Evolutionary conservation across 768 basidiomycete genomes (phyloP), one percentile per base, ranked within the genome.

Genomic region (Calocybe cyanea): DNA sequence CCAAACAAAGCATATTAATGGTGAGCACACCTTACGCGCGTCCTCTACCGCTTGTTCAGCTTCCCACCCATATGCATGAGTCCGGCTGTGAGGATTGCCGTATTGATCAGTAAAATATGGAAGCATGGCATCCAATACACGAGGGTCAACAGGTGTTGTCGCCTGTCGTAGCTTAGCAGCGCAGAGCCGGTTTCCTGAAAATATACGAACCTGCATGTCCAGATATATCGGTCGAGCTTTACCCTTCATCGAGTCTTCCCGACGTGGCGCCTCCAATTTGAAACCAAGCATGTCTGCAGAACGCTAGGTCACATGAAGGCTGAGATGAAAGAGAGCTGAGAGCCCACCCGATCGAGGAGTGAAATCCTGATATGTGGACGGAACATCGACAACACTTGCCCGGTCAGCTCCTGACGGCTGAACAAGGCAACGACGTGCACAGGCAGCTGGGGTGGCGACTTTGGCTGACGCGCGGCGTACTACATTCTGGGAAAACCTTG

Each of bases 11-110:
- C 46, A n/a, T 28, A 43, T 7, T 8, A 15, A 6, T 4, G 17
- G 13, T 31, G 6, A 28, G 11, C 57, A 25, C 41, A 84, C 92
- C 76, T 89, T 84, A 43, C 96, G 80, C 2, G 92, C 94, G 50
- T 85, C 82, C 61, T 98, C 96, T 6, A 96, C 90, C 0, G 87
- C 96, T 58, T 85, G 76, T 59, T 99, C 96, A 5, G 95, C 92
- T 68, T 99, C 96, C 96, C 96, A 99, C 3, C 96, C 96, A 64
- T 98, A 99, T 0, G 96, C 92, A 66, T 99, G 96, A 21, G 96
- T 98, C 45, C 96, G 82, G 63, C 92, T 94, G 63, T 98, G 96
- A 7, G 96, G 95, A 66, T 98, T 99, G 3, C 96, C 96, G 60
- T 87, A 98, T 63, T 92, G 91, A 63, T 98, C 91, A 4, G 93